A percentile compares a stretch with the other conserved stretches of the same genome.
Evolutionary conservation across 495 filamentous ascomycete species (phyloP).

Genomic region (Jackrogersella multiformis): DNA sequence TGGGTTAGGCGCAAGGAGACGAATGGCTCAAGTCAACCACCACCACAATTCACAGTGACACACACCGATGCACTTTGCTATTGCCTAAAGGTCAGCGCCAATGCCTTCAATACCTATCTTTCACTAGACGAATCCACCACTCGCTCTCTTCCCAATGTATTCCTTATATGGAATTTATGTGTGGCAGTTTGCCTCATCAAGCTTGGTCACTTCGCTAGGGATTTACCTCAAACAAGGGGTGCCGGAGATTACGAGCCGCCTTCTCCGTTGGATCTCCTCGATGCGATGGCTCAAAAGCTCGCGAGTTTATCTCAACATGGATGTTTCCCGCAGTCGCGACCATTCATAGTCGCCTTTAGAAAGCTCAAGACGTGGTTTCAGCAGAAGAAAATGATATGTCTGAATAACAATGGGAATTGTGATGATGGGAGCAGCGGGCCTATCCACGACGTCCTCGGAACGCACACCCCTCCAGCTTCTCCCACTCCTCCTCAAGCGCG

Average conservation of each 20-base stretch:
- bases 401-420: constrained; percentile 28
- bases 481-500: not conserved
- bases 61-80: constrained; percentile 30
- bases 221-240: not conserved
- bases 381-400: constrained; percentile 33
- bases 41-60: constrained; percentile 11
- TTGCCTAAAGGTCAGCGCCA: constrained; percentile 19
- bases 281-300: constrained; percentile 27
- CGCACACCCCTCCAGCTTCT: constrained; percentile 32
- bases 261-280: constrained; percentile 12
- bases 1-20: constrained; percentile 7
- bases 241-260: not conserved
- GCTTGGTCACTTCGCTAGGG: constrained; percentile 21
- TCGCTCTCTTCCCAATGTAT: constrained; percentile 33
- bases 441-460: constrained; percentile 30
- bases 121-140: constrained; percentile 18
- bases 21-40: not conserved
- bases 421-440: constrained; percentile 8
- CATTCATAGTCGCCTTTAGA: constrained; percentile 30
- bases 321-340: constrained; percentile 32
- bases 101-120: constrained; percentile 23
- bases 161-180: constrained; percentile 31
- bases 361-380: constrained; percentile 32
- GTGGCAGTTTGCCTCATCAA: constrained; percentile 25
- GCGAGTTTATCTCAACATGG: constrained; percentile 20